phyloP scores from a whole-genome alignment of 441 rosid species.

The Codiaeum variegatum region DNA sequence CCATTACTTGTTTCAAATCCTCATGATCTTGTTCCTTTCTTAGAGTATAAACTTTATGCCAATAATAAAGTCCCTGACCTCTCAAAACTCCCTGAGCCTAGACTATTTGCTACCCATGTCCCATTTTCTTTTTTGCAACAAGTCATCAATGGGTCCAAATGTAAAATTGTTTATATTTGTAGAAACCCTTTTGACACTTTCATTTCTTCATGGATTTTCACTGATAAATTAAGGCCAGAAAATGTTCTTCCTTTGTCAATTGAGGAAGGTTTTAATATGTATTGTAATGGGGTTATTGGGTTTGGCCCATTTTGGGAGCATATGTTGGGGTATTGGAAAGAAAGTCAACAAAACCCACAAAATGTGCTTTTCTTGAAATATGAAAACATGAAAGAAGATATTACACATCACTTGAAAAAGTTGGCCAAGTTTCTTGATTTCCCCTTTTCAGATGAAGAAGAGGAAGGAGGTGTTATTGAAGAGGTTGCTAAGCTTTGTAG shows the following conservation, averaged over 20 bases:
- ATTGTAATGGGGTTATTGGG: conserved; percentile 49
- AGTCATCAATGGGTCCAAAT: conserved; percentile 29
- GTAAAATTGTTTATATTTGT: conserved; percentile 56
- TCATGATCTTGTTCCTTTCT: conserved; percentile 76
- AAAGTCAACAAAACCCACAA: conserved; percentile 49
- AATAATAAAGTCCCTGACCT: conserved; percentile 48
- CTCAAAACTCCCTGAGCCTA: conserved; percentile 39
- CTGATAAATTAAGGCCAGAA: conserved; percentile 38
- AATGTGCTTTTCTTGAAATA: conserved; percentile 56
- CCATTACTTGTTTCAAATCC: conserved; percentile 64
- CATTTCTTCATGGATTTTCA: conserved; percentile 55
- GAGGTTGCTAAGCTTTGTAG: conserved; percentile 56
- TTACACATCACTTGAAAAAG: conserved; percentile 36
- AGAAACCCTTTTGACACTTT: conserved; percentile 77
- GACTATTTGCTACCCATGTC: conserved; percentile 60
- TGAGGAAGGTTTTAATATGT: conserved; percentile 58
- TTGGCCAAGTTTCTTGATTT: conserved; percentile 53
- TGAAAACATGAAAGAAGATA: conserved; percentile 63
- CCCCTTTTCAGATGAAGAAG: conserved; percentile 54
- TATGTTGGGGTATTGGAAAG: conserved; percentile 72
- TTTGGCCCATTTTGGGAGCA: conserved; percentile 80
- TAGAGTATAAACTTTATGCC: conserved; percentile 63
- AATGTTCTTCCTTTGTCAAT: conserved; percentile 29
- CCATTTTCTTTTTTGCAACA: conserved; percentile 45
- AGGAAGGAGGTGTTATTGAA: conserved; percentile 40